Evolutionary conservation across 441 rosid genomes (phyloP).

Genomic region (Geranium incanum): DNA sequence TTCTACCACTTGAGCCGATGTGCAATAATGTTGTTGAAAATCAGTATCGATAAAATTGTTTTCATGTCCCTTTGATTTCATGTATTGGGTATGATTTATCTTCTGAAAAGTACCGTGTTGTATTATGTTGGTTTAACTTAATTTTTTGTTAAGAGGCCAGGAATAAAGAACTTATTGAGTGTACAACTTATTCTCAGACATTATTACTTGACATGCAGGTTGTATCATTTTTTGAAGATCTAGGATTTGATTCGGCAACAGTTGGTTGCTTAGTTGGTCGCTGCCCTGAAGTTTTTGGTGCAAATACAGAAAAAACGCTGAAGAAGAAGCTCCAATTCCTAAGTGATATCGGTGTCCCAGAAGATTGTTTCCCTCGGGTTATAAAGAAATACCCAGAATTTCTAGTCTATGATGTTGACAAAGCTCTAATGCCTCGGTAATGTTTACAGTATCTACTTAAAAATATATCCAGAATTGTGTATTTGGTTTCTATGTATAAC

Average conservation of each 20-base stretch:
- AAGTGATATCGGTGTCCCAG: slow-evolving; percentile 44
- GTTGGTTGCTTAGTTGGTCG: slow-evolving; percentile 55
- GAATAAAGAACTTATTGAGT: not conserved
- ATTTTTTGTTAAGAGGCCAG: too few relatives aligned
- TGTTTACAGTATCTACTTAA: not conserved
- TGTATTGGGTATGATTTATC: not conserved
- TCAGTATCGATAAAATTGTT: not conserved
- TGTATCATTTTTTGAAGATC: slow-evolving; percentile 48
- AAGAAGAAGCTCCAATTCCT: slow-evolving; percentile 59
- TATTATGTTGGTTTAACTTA: too few relatives aligned
- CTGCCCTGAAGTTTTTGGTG: slow-evolving; percentile 74
- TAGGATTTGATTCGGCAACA: slow-evolving; percentile 53
- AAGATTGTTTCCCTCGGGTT: slow-evolving; percentile 49
- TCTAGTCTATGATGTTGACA: slow-evolving; percentile 54
- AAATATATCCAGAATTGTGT: too few relatives aligned
- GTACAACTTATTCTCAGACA: not conserved
- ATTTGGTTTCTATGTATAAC: not conserved
- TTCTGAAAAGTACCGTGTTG: not conserved
- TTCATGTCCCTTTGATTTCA: not conserved
- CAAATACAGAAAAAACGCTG: slow-evolving; percentile 53
- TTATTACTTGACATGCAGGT: slow-evolving; percentile 34
- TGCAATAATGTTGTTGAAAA: not conserved
- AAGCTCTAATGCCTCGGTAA: slow-evolving; percentile 70
- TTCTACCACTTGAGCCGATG: not conserved
- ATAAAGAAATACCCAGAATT: slow-evolving; percentile 80